Evolutionary conservation across 768 basidiomycete genomes (phyloP), one percentile per base, ranked within the genome.

Genomic region (Suillus americanus): DNA sequence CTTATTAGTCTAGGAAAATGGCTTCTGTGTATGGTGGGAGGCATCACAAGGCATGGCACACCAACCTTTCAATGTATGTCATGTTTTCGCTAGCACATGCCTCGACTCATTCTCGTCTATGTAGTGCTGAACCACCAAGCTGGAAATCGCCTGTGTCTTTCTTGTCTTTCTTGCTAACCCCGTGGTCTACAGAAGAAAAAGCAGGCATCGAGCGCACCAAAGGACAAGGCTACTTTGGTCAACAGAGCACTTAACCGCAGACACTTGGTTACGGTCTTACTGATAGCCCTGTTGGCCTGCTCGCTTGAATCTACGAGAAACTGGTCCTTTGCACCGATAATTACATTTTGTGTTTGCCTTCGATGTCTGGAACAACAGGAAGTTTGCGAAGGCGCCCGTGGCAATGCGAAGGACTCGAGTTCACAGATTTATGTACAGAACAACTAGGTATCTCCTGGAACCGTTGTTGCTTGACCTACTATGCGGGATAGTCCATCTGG

Each of bases 31-130:
- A 80, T 28, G 81, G 81, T 8, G 71, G 69, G 30, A 81, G 78
- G 51, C 72, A 83, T 54, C 71, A 69, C 69, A 86, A 84, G 69
- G 84, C 83, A 0, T 84, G 80, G 78, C 85, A 86, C 66, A 81
- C 82, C 1, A 86, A 85, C 65, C 67, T 79, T 48, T 77, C 80
- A 2, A 0, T 77, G 84, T 85, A 35, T 54, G 30, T 54, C 20
- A 20, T 54, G 35, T 35, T 35, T 9, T 54, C 53, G 33, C 10
- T 54, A 14, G 59, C 5, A 28, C 12, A 30, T 33, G 12, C 20
- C 1, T 9, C 25, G 40, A 35, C 53, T 25, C 30, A 30, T 23
- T 8, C 10, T 65, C 16, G 23, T 23, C 10, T 61, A 14, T 50
- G 48, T 50, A 78, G 79, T 2, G 71, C 40, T 8, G 5, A 6